Evolutionary conservation across 1,284 basidiomycete genomes (phyloP), one percentile per base, ranked within the genome.

Genomic region (Ceratobasidium theobromae): DNA sequence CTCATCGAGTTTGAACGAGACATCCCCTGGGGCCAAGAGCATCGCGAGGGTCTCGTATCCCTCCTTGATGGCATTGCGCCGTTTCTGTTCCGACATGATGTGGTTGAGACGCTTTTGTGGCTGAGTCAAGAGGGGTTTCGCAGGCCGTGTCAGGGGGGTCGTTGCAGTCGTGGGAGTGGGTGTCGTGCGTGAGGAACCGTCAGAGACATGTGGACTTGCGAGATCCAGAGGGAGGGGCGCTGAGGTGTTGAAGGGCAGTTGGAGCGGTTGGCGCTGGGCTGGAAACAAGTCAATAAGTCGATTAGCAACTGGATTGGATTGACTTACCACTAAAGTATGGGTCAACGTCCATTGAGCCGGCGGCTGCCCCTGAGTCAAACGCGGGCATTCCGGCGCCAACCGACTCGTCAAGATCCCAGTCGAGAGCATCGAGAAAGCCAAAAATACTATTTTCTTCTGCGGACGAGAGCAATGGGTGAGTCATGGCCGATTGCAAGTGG

Each of bases 31-130:
- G 0, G 91, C 86, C 55, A 93, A 84, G 28, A 93, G 80, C 0
- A 86, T 77, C 35, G 91, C 92, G 45, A 95, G 78, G 72, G 91
- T 85, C 12, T 92, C 88, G 77, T 95, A 95, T 9, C 91, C 93
- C 69, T 93, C 88, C 35, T 92, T 85, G 71, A 95, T 95, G 52
- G 91, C 90, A 69, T 93, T 93, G 1, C 92, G 84, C 1, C 92
- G 86, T 75, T 93, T 93, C 77, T 95, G 93, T 77, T 95, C 92
- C 11, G 89, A 92, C 80, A 93, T 87, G 79, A 95, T 95, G 78
- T 95, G 92, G 75, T 95, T 95, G n/a, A 93, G 84, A 28, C 93
- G 85, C 75, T 95, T 95, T 75, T 95, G 92, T 0, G 90, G 91
- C 8, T 86, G 87, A 8, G 90, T 89, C 23, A 95, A 81, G 8